A percentile compares a stretch with the other conserved stretches of the same genome.
These are phyloP conservation scores for Pichia californica DNA, from an alignment of 805 yeast genomes.

Conservation along the genomic window DNA sequence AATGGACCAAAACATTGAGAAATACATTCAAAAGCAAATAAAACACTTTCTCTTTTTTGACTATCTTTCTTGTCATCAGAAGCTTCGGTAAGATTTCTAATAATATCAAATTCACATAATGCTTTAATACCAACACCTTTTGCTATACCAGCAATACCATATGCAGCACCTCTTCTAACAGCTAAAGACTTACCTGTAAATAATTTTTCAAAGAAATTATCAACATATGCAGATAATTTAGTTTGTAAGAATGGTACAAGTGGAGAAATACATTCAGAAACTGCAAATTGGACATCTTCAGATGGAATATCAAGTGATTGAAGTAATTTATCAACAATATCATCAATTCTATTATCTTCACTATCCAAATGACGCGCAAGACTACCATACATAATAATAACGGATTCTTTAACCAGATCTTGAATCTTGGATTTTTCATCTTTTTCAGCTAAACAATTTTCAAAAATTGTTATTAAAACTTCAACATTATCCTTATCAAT, in stretches of 20 bases:
- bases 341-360: constrained; percentile 57
- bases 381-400: constrained; percentile 84
- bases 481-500: constrained; percentile 70
- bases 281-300: constrained; percentile 83
- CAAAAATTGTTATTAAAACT: constrained; percentile 73
- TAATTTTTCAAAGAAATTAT: constrained; percentile 51
- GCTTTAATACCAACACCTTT: constrained; percentile 84
- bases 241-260: constrained; percentile 54
- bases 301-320: constrained; percentile 80
- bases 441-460: constrained; percentile 49
- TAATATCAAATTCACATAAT: constrained; percentile 67
- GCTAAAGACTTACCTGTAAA: constrained; percentile 44
- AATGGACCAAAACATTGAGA: constrained; percentile 67
- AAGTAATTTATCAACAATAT: constrained; percentile 63
- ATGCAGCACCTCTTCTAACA: constrained; percentile 88
- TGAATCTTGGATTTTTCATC: constrained; percentile 42
- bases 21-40: constrained; percentile 77
- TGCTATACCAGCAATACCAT: constrained; percentile 90
- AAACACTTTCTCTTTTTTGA: constrained; percentile 77
- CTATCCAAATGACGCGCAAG: constrained; percentile 76
- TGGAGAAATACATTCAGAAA: constrained; percentile 81
- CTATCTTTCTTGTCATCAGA: constrained; percentile 80
- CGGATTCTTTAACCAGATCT: constrained; percentile 67
- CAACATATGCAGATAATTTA: constrained; percentile 48
- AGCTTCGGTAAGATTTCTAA: constrained; percentile 70